Base-by-base conservation (phyloP, 768 basidiomycete genomes). In the Suillus fuscotomentosus region DNA sequence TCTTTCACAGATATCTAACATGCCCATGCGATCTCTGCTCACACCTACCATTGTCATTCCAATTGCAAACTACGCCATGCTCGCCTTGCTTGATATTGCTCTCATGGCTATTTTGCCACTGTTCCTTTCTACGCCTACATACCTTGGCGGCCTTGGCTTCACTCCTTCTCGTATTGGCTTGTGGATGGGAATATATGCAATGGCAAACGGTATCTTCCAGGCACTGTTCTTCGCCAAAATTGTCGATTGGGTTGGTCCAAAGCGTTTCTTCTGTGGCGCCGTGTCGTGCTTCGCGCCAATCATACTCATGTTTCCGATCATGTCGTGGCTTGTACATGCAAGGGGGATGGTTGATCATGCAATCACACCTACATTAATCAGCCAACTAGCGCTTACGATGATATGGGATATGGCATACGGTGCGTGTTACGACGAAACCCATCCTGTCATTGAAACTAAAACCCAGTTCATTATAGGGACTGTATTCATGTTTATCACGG, bases 401-500 rank as follows among this genome's bases (percentile, higher is more conserved):
- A 69, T 82, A 24, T 68, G 86, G 69, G 84, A 82, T 69, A 72
- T 87, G 51, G 82, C 84, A 9, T 90, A 83, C 66, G 87, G 89
- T 88, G 63, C 65, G 87, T 75, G 36, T 20, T 27, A 48, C 24
- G 14, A 50, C 6, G 13, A 24, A 24, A 24, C 22, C 3, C 24
- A 13, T 24, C 22, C 13, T 50, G 48, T 24, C 48, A 50, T 50
- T 50, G 14, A 50, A 14, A 24, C 48, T 50, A 14, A 47, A 7
- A 14, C 7, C 14, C 1, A 14, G 5, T 50, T 22, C 0, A 24
- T 36, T 82, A 9, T 62, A 88, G 88, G 86, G 14, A 83, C 86
- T 42, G 78, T 88, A 47, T 89, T 88, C 74, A 87, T 90, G 61
- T 87, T 83, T 70, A 84, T 90, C 65, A 79, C 82, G 41, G 82